phyloP scores from a whole-genome alignment of 768 basidiomycete genomes.

The Tephrocybe sp. region DNA sequence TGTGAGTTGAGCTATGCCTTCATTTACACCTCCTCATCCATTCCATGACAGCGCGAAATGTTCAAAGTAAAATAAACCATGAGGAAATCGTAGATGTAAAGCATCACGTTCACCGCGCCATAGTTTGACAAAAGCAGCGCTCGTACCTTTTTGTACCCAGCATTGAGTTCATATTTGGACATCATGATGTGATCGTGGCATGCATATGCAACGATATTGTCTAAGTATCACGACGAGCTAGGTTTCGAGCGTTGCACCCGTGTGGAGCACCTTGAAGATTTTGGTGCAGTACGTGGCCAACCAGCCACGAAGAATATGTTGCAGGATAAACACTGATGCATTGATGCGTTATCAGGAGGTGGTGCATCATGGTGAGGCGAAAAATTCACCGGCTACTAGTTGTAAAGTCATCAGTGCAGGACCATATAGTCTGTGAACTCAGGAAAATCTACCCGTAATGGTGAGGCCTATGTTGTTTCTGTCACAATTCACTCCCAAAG shows the following conservation, averaged over 20 bases:
- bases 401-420: too few relatives aligned
- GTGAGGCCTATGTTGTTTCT: too few relatives aligned
- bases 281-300: conserved; percentile 21
- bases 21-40: conserved; percentile 1
- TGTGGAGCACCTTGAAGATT: conserved; percentile 34
- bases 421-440: too few relatives aligned
- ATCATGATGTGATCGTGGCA: conserved; percentile 9
- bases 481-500: too few relatives aligned
- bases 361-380: too few relatives aligned
- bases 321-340: too few relatives aligned
- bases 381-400: too few relatives aligned
- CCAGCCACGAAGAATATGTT: too few relatives aligned
- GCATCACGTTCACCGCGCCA: conserved; percentile 7
- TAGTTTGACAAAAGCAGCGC: conserved; percentile 7
- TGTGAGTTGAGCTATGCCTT: conserved; percentile 12
- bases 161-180: background rate
- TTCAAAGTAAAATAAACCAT: background rate
- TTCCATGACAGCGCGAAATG: background rate
- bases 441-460: too few relatives aligned
- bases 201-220: conserved; percentile 31
- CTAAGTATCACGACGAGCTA: conserved; percentile 38
- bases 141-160: background rate
- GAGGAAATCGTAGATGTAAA: conserved; percentile 6
- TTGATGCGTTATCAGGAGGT: too few relatives aligned
- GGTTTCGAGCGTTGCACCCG: conserved; percentile 30